Evolutionary conservation across 192 early-diverging fungal species (phyloP).

Genomic region (Funneliformis geosporum): DNA sequence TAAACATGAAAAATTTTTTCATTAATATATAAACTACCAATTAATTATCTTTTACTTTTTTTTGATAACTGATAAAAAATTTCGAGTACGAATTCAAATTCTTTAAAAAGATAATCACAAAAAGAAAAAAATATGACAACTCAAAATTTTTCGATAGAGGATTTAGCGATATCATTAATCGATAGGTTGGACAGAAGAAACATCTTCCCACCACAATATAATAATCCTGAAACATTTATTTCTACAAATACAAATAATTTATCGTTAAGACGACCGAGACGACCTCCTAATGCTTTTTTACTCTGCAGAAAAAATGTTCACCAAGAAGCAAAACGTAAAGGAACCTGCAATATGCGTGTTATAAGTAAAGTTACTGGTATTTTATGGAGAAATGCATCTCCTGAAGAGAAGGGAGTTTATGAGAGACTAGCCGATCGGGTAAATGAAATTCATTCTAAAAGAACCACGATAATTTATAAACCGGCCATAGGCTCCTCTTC

Average conservation of each 20-base stretch:
- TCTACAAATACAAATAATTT: neutral
- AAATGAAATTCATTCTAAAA: neutral
- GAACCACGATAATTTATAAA: neutral
- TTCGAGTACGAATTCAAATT: no score
- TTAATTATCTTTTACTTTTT: no score
- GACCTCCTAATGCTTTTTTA: constrained; percentile 10
- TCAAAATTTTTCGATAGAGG: neutral
- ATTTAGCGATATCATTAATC: neutral
- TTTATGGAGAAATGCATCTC: constrained; percentile 1
- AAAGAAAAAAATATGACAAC: neutral
- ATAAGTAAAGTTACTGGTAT: constrained; percentile 16
- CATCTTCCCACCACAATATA: constrained; percentile 13
- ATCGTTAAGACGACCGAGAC: neutral
- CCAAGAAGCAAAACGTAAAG: neutral
- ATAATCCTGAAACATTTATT: constrained; percentile 7
- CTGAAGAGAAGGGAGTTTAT: constrained; percentile 7
- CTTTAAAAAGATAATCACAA: no score
- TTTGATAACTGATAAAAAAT: no score
- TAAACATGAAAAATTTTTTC: no score
- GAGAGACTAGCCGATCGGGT: neutral
- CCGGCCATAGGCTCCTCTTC: neutral
- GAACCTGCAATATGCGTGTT: constrained; percentile 18
- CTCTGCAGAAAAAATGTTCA: constrained; percentile 20
- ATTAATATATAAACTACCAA: no score
- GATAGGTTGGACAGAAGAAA: neutral